Base-by-base conservation (phyloP, 352 stramenopile genomes). In the Phytopythium chamaehyphon region DNA sequence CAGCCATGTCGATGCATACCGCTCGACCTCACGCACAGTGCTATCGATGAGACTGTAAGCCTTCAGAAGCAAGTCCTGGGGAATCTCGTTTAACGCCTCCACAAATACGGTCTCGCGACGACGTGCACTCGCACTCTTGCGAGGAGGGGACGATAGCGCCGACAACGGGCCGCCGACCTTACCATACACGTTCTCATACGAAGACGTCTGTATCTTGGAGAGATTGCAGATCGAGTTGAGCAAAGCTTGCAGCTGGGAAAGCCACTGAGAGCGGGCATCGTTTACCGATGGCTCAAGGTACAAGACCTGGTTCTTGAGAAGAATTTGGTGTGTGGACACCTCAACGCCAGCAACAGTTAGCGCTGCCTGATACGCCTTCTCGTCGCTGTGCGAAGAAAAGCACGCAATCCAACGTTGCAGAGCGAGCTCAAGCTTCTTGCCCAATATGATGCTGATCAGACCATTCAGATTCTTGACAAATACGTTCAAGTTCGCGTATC, bases 291-390 rank as follows among this genome's bases (percentile, higher is more conserved):
- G 97, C 19, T 93, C 88, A 24, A 99, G 80, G 38, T 92, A 98
- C 55, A 99, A 86, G 47, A 98, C 83, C 61, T 98, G 96, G 64
- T 99, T 99, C 45, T 96, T 92, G 22, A 99, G 73, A 33, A 98
- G 53, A 56, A 99, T 98, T 64, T 98, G 91, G 50, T 97, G 89
- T 16, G 72, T 88, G 3, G 60, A 79, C 21, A 76, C 51, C 22
- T 50, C 58, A 37, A 95, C 55, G 23, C 66, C 63, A 2, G 69
- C 69, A 7, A 69, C 74, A n/a, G 61, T 55, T 24, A 90, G 51
- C 22, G 76, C 55, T 51, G 57, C 39, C 55, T 80, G 60, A 12
- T 86, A 65, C 2, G 56, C 53, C 47, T 89, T 90, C 24, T 88
- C 82, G 40, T 93, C 79, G 12, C 51, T 54, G n/a, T 79, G 60